phyloP scores from a whole-genome alignment of 805 yeast genomes.

The Metschnikowia lunata region DNA sequence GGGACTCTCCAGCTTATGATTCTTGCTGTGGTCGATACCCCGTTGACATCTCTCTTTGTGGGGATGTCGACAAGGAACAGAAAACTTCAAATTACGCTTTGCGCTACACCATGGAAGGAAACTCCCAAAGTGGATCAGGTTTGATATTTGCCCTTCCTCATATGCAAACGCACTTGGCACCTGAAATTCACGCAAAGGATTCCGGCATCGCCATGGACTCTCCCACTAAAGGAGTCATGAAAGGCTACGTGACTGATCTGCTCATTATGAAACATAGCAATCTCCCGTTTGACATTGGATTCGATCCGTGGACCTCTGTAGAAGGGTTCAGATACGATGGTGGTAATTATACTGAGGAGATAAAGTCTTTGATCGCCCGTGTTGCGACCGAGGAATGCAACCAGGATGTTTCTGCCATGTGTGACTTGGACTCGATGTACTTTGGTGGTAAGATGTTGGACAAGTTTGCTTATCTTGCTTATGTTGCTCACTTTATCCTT shows the following conservation, averaged over 20 bases:
- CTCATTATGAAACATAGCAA: constrained; percentile 38
- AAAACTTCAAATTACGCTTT: constrained; percentile 27
- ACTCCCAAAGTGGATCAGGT: constrained; percentile 22
- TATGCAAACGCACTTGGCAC: constrained; percentile 39
- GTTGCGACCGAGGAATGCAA: constrained; percentile 51
- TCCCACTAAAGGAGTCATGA: constrained; percentile 48
- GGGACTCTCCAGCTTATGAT: constrained; percentile 46
- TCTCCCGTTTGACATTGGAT: constrained; percentile 39
- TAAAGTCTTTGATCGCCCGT: constrained; percentile 33
- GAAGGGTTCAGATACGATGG: constrained; percentile 9
- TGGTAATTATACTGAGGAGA: constrained; percentile 25
- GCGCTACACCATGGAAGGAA: constrained; percentile 26
- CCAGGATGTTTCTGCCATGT: constrained; percentile 51
- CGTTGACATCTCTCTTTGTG: constrained; percentile 40
- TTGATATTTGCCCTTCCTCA: constrained; percentile 53
- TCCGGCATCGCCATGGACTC: constrained; percentile 41
- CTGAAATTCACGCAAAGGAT: constrained; percentile 20
- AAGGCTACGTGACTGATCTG: constrained; percentile 37
- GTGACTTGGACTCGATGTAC: constrained; percentile 83
- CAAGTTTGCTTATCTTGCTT: constrained; percentile 83
- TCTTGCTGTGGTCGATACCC: constrained; percentile 61
- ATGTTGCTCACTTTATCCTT: constrained; percentile 64
- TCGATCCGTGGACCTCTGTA: constrained; percentile 54
- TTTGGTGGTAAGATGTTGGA: constrained; percentile 84
- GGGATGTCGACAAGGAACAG: constrained; percentile 27